Evolutionary conservation across 2,329 filamentous ascomycete species (phyloP), one percentile per base, ranked within the genome.

Genomic region (Fusarium sp.): DNA sequence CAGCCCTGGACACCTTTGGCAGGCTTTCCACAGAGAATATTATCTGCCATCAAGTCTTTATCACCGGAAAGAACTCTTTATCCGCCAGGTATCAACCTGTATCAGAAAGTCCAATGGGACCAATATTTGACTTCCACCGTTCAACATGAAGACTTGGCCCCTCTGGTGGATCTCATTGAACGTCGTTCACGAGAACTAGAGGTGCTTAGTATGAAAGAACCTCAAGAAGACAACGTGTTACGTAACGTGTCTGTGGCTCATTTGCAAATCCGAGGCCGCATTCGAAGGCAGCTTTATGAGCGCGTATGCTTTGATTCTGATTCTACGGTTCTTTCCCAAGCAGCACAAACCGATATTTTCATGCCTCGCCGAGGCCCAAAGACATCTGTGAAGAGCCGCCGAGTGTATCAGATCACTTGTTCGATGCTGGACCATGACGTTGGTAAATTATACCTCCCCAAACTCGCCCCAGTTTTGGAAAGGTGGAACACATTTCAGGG

Each of bases 1-100:
- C 83, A 85, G 33, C 84, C 85, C 0, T 87, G 84, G 84, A 71
- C 56, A 0, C 76, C 80, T 0, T 44, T 83, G 3, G 40, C 37
- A 1, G 6, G 19, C 2, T 32, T 11, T 11, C 37, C 69, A 4
- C 52, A 49, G 1, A 4, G n/a, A 2, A 33, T 70, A 0, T 30
- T 72, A 8, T 37, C 39, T 0, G 15, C 37, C 1, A 40, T 76
- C 7, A 41, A 51, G 14, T 35, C 48, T 8, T 35, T 85, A 48
- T 68, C 73, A 20, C 71, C 78, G 6, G 48, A 22, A 4, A 62
- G 78, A 32, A 62, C 73, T 0, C 82, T 78, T 40, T 83, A 83
- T n/a, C 82, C 82, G 0, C 64, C 62, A 0, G 65, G 75, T 0
- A 62, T 75, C 14, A 72, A 72, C 4, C 41, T 77, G 0, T 76